Base-by-base conservation (phyloP, 345 rosid species). In the Turnera subulata region DNA sequence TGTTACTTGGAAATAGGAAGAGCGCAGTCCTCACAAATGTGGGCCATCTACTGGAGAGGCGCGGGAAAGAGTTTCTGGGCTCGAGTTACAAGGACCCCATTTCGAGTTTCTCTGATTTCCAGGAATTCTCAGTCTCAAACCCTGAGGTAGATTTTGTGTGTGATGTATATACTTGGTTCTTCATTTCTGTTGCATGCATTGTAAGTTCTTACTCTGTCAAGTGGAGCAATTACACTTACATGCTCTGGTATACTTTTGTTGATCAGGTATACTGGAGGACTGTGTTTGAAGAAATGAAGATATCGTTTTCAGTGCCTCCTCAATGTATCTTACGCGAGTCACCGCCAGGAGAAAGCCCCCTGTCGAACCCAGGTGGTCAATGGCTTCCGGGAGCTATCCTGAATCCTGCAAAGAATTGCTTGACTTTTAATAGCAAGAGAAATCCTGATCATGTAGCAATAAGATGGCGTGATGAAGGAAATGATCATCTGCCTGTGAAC, bases 311-410 rank as follows among this genome's bases (percentile, higher is more conserved):
- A 0, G 76, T 73, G 11, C 84, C 88, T 79, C 99, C 99, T 0
- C 55, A 77, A 32, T 71, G 82, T 52, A 78, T 93, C 48, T 62
- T 85, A 25, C 63, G 53, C 2, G 84, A 76, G 56, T 55, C 71
- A 62, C 55, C 78, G 26, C 38, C 58, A 60, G 76, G 63, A 19
- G 74, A 73, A 54, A 65, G 62, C 35, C 21, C 8, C 38, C 15
- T 47, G 47, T 18, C 59, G 32, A 67, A 74, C 46, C 97, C 97
- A 2, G 94, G 97, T 24, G 99, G 90, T 29, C 70, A 75, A 66
- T 93, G 99, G 99, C 85, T 93, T 72, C 97, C 91, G 47, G 97
- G 97, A 56, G 97, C 94, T 22, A 73, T 50, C 61, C 48, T 87
- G 60, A 93, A 93, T 50, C 81, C 97, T 67, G 97, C 91, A 16